A percentile compares a stretch with the other conserved stretches of the same genome.
These are phyloP conservation scores for Carex pumila DNA, from an alignment of 176 grass and related monocot species.

Conservation along the genomic window DNA sequence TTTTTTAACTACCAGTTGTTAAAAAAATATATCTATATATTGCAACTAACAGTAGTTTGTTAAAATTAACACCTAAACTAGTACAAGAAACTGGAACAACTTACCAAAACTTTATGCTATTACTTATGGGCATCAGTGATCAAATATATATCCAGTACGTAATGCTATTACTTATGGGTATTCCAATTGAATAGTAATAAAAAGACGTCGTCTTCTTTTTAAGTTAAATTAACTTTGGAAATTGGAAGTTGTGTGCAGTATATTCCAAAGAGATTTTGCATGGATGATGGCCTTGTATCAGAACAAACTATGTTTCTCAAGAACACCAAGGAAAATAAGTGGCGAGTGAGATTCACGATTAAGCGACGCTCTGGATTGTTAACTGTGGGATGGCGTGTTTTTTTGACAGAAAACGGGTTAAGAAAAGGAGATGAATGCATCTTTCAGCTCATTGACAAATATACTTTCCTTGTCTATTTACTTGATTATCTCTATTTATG, in stretches of 20 bases:
- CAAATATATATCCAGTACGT: neutral
- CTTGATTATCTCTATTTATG: no score
- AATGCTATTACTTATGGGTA: neutral
- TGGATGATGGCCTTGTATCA: neutral
- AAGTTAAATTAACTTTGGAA: neutral
- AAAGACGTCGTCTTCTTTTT: neutral
- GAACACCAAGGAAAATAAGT: neutral
- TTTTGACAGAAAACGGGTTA: neutral
- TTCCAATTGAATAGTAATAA: neutral
- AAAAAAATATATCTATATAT: no score
- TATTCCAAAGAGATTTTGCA: slow-evolving; percentile 15
- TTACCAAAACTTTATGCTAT: neutral
- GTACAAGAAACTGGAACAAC: no score
- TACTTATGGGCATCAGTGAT: neutral
- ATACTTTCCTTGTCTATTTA: neutral
- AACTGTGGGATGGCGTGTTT: neutral
- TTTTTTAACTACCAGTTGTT: neutral
- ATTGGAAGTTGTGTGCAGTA: neutral
- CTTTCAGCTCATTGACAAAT: slow-evolving; percentile 10
- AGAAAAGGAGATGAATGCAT: neutral
- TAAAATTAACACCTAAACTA: neutral
- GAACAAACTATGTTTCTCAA: neutral
- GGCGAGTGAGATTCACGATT: neutral
- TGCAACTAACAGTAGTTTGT: neutral
- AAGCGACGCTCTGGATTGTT: neutral